A percentile compares a stretch with the other conserved stretches of the same genome.
These are phyloP conservation scores for Nasturtium officinale DNA, from an alignment of 345 rosid genomes.

Conservation along the genomic window DNA sequence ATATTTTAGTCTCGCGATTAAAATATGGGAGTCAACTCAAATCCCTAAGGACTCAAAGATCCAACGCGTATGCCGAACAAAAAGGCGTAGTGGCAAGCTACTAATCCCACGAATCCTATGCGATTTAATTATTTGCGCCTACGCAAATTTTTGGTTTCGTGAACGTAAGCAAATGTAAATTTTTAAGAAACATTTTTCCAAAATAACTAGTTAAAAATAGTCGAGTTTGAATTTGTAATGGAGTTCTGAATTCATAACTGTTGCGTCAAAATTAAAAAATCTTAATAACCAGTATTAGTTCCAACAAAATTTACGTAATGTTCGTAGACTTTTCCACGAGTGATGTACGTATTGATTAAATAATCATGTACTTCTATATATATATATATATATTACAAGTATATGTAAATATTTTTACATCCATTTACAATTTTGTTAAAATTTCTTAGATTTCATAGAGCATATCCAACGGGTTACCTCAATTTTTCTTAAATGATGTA, in stretches of 20 bases:
- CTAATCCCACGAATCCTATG: background rate
- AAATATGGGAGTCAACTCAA: background rate
- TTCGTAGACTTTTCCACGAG: background rate
- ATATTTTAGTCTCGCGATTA: background rate
- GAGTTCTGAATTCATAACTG: background rate
- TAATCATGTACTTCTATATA: background rate
- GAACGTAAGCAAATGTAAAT: background rate
- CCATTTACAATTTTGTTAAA: too few relatives aligned
- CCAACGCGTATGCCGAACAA: too few relatives aligned
- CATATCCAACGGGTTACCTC: too few relatives aligned
- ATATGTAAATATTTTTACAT: too few relatives aligned
- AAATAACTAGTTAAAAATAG: background rate
- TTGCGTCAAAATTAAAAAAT: background rate
- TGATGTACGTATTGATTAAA: background rate
- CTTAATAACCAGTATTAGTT: background rate
- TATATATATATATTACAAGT: too few relatives aligned
- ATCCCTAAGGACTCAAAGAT: background rate
- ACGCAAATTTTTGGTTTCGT: too few relatives aligned
- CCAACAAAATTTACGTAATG: background rate
- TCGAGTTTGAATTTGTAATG: background rate
- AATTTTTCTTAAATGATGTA: too few relatives aligned
- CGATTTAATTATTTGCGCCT: too few relatives aligned
- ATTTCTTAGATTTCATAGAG: too few relatives aligned
- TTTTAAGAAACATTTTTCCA: background rate
- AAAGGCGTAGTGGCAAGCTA: background rate